Evolutionary conservation across 305 asterid species (phyloP).

Genomic region (Fraxinus velutina): DNA sequence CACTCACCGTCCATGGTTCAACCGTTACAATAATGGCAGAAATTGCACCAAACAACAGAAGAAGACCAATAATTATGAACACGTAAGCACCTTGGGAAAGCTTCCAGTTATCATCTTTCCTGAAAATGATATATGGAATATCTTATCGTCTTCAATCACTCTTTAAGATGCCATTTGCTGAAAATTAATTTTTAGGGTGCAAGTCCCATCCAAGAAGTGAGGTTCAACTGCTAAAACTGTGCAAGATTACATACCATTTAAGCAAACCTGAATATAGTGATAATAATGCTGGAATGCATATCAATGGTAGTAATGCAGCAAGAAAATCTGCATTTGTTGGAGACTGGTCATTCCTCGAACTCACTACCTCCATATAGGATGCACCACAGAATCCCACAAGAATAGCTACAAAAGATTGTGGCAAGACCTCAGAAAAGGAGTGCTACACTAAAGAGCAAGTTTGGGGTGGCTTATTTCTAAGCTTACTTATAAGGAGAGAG

Average conservation of each 20-base stretch:
- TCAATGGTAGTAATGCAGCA: conserved; percentile 91
- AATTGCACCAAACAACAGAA: conserved; percentile 82
- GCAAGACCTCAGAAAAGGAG: conserved; percentile 28
- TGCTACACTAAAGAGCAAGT: not conserved
- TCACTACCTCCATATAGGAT: conserved; percentile 77
- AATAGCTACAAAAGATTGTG: conserved; percentile 48
- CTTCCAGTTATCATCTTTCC: conserved; percentile 99
- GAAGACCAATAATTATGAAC: conserved; percentile 73
- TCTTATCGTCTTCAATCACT: conserved; percentile 13
- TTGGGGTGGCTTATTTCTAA: not conserved
- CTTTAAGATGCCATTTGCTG: conserved; percentile 13
- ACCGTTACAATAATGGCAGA: conserved; percentile 74
- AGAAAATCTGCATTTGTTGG: conserved; percentile 89
- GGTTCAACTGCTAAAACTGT: conserved; percentile 11
- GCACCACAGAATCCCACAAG: conserved; percentile 89
- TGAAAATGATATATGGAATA: conserved; percentile 36
- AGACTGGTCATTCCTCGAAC: conserved; percentile 70
- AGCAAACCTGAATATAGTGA: conserved; percentile 83
- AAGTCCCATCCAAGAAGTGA: conserved; percentile 18
- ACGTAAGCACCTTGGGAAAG: conserved; percentile 82
- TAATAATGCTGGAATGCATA: conserved; percentile 87
- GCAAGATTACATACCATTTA: conserved; percentile 67
- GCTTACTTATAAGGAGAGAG: not conserved
- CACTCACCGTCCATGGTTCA: conserved; percentile 87
- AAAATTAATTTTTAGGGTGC: conserved; percentile 1